Evolutionary conservation across 1,139 yeast species (phyloP).

Genomic region (Taphrina flavorubra): DNA sequence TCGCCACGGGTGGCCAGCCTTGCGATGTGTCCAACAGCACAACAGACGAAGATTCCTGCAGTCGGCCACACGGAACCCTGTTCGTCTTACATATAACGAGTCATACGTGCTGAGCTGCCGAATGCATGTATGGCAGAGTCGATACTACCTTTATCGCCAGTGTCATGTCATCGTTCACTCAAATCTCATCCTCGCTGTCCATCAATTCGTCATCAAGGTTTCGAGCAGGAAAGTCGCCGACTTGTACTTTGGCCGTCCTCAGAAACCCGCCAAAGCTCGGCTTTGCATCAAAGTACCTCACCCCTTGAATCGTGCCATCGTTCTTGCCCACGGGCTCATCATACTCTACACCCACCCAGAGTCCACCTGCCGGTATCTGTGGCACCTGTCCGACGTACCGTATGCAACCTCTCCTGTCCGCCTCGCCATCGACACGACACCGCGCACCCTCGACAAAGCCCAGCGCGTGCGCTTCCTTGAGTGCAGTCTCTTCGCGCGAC

Average conservation of each 20-base stretch:
- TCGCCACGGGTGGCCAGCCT: too few relatives aligned
- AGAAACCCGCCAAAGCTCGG: conserved; percentile 59
- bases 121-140: too few relatives aligned
- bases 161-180: neutral
- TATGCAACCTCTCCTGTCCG: conserved; percentile 69
- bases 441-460: conserved; percentile 53
- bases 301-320: conserved; percentile 74
- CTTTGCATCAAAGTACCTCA: conserved; percentile 64
- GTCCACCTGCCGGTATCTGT: conserved; percentile 54
- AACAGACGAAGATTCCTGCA: too few relatives aligned
- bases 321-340: conserved; percentile 72
- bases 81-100: too few relatives aligned
- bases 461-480: conserved; percentile 47
- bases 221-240: conserved; percentile 53
- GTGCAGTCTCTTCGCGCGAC: conserved; percentile 46
- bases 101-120: too few relatives aligned
- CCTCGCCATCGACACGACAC: conserved; percentile 53
- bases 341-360: conserved; percentile 82
- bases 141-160: neutral
- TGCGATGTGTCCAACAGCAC: too few relatives aligned
- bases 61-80: too few relatives aligned
- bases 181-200: conserved; percentile 49
- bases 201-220: conserved; percentile 46
- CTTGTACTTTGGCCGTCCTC: conserved; percentile 51
- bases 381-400: conserved; percentile 70